Evolutionary conservation across 371 early-diverging fungal species (phyloP), one percentile per base, ranked within the genome.

Genomic region (Mucor mucedo): DNA sequence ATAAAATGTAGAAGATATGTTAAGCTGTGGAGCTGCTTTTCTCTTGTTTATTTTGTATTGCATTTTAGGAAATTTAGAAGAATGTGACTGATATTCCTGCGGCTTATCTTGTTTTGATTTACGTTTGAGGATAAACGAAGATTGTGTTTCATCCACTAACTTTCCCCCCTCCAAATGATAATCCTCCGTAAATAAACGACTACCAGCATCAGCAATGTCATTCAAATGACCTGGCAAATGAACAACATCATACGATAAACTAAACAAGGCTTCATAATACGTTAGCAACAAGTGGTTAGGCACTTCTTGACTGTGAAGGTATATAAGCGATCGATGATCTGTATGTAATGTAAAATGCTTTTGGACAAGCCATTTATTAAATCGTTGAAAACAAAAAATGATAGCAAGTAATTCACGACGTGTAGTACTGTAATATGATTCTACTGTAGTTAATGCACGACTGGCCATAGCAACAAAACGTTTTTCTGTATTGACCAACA

Each of bases 391-490:
- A 55, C 16, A 33, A 11, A 9, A 55, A n/a, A 16, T 33, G 32
- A 56, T 28, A 11, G 52, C 56, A 28, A 62, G 27, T 10, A 62
- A 32, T 39, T 62, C 63, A 4, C 49, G 11, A 6, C 33, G 21
- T 6, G 63, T 55, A 4, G 49, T 48, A 39, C 38, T 38, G 29
- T 55, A 62, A 4, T 39, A 5, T 0, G 29, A 1, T 39, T 62
- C 62, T 10, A 45, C 41, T 14, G 5, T 14, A 28, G 14, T 21
- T 10, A 62, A 30, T 11, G 14, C 5, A 4, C 55, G 55, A 55
- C 30, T 39, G 35, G 48, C 55, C 14, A 62, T 33, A 14, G 47
- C 63, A 27, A 62, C 48, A 13, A 55, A 62, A 14, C 30, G 47
- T 0, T 48, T n/a, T 14, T 47, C 21, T n/a, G 40, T 49, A 7